Evolutionary conservation across 108 stramenopile species (phyloP).

Genomic region (Fistulifera pelliculosa): DNA sequence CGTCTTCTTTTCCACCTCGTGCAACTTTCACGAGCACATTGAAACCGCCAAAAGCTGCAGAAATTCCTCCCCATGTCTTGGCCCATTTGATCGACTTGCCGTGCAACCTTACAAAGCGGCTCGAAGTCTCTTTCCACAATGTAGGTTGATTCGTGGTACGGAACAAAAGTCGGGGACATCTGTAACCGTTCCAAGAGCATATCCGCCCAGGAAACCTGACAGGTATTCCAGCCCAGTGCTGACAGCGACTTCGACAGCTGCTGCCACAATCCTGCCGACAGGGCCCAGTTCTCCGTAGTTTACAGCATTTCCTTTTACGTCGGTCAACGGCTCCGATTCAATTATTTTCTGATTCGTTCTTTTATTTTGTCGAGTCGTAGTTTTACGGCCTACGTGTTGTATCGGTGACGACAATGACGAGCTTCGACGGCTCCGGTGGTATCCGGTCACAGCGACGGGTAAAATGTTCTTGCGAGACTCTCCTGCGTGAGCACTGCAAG

Average conservation of each 20-base stretch:
- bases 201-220: slow-evolving; percentile 51
- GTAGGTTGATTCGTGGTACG: slow-evolving; percentile 2
- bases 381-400: no score
- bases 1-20: slow-evolving; percentile 48
- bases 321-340: no score
- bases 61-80: slow-evolving; percentile 46
- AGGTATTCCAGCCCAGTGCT: slow-evolving; percentile 42
- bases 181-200: slow-evolving; percentile 38
- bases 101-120: slow-evolving; percentile 37
- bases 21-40: slow-evolving; percentile 31
- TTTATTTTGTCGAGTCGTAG: no score
- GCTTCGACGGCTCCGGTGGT: no score
- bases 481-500: no score
- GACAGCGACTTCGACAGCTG: slow-evolving; percentile 45
- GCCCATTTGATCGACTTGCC: slow-evolving; percentile 36
- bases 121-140: slow-evolving; percentile 18
- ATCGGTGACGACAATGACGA: no score
- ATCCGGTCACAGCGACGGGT: no score
- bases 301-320: no score
- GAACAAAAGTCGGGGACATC: slow-evolving; percentile 34
- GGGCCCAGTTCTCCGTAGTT: slow-evolving; percentile 57
- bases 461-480: no score
- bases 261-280: slow-evolving; percentile 43
- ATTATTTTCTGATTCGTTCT: no score
- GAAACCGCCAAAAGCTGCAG: slow-evolving; percentile 62